These are phyloP conservation scores for Plasmodium gonderi DNA, from an alignment of 169 alveolate genomes.

Conservation along the genomic window DNA sequence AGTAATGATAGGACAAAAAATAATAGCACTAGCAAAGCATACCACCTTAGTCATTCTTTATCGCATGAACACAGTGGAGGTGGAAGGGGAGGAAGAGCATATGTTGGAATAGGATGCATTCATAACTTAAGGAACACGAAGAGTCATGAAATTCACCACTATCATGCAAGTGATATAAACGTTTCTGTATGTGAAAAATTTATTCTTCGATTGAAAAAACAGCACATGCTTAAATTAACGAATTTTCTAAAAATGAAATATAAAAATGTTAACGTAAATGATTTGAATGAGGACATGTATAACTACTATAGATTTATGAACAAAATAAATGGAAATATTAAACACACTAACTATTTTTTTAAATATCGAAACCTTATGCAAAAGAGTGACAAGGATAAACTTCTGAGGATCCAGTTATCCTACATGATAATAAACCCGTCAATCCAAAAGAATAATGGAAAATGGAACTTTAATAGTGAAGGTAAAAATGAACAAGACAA, in stretches of 20 bases:
- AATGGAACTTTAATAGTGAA: slow-evolving; percentile 68
- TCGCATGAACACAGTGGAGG: not conserved
- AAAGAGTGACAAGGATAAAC: slow-evolving; percentile 63
- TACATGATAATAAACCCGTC: slow-evolving; percentile 73
- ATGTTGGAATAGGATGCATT: not conserved
- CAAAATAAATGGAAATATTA: slow-evolving; percentile 66
- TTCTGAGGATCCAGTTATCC: slow-evolving; percentile 49
- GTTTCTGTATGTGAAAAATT: not conserved
- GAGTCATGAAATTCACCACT: not conserved
- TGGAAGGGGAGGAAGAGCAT: not conserved
- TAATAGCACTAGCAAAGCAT: slow-evolving; percentile 2
- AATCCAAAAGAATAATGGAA: slow-evolving; percentile 66
- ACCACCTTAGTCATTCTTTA: not conserved
- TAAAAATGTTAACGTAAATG: slow-evolving; percentile 16
- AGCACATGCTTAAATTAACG: slow-evolving; percentile 69
- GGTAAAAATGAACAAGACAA: not conserved
- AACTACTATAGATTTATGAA: slow-evolving; percentile 55
- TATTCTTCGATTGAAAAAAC: slow-evolving; percentile 22
- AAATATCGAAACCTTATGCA: slow-evolving; percentile 47
- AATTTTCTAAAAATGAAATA: slow-evolving; percentile 8
- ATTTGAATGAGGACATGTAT: slow-evolving; percentile 43
- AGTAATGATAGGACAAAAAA: slow-evolving; percentile 1
- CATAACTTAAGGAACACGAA: not conserved
- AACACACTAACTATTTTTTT: slow-evolving; percentile 12
- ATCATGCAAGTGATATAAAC: not conserved